Evolutionary conservation across 495 filamentous ascomycete genomes (phyloP), one percentile per base, ranked within the genome.

Genomic region (Recurvomyces mirabilis): DNA sequence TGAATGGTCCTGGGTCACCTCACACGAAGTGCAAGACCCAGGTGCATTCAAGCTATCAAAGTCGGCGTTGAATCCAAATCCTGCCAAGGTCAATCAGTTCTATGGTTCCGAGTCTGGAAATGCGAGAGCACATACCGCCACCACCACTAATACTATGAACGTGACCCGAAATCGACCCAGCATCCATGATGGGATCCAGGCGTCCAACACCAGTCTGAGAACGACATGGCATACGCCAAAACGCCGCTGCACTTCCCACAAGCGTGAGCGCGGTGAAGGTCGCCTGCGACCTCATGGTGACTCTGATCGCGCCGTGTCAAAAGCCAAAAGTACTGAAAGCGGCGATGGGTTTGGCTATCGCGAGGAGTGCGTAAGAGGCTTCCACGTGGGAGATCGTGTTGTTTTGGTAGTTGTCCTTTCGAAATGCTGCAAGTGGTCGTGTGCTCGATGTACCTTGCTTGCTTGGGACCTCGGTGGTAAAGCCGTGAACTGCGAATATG

Each of bases 91-190:
- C n/a, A n/a, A n/a, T n/a, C n/a, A n/a, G n/a, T n/a, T n/a, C n/a
- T n/a, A n/a, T n/a, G n/a, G n/a, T n/a, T n/a, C n/a, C n/a, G n/a
- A 9, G 23, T 33, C 23, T 21, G 4, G 7, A 13, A 22, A 5
- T n/a, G n/a, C 28, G 26, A 32, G 12, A n/a, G 31, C 33, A 14
- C 47, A 9, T 21, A 46, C 47, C 32, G 23, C 43, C 32, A 18
- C 82, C 82, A 21, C 87, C 87, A 50, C 78, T 70, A 49, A 88
- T 75, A 5, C 74, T 71, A 53, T 94, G 87, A 17, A 78, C 75
- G 62, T 94, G 87, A 40, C 61, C 58, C 13, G 76, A 66, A 5
- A 74, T 53, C 7, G 39, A 48, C 5, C 77, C 77, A 13, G 75
- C 73, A 51, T 65, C 60, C 13, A 85, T 66, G 32, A 93, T 66